Conservation (phyloP, 805 yeast genomes). For the Candida khao-thaluensis region DNA sequence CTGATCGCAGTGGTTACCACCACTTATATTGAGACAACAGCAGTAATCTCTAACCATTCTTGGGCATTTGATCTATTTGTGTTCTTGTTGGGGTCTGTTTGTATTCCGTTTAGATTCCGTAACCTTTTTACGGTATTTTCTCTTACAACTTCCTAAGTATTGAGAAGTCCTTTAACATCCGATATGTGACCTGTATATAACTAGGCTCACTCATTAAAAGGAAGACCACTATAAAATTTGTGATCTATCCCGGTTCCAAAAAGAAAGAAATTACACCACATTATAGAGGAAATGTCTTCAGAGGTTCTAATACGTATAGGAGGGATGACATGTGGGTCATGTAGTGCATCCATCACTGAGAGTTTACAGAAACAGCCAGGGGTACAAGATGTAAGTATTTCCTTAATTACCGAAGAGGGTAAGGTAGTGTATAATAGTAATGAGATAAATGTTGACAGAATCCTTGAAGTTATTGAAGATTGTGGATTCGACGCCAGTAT, state of each 20-base stretch:
- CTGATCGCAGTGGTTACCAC: constrained; percentile 9
- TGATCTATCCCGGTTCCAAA: too few species aligned
- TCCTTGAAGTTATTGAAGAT: constrained; percentile 23
- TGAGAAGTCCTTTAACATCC: too few species aligned
- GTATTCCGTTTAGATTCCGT: too few species aligned
- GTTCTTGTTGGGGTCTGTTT: too few species aligned
- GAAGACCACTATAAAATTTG: not conserved
- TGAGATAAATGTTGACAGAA: constrained; percentile 14
- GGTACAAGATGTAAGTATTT: constrained; percentile 55
- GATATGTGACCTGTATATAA: not conserved
- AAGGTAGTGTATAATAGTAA: constrained; percentile 44
- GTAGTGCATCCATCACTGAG: constrained; percentile 64
- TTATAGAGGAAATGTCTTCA: not conserved
- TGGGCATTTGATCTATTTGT: too few species aligned
- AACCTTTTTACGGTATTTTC: too few species aligned
- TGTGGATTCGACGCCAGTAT: constrained; percentile 60
- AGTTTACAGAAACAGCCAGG: constrained; percentile 50
- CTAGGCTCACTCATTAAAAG: constrained; percentile 1
- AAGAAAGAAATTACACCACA: not conserved
- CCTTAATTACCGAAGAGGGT: constrained; percentile 74
- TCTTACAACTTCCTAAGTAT: too few species aligned
- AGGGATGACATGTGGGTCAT: constrained; percentile 93
- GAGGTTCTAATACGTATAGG: constrained; percentile 10
- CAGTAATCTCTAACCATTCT: too few species aligned
- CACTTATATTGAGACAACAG: too few species aligned